These are phyloP conservation scores for Stemphylium beticola DNA, from an alignment of 2,329 filamentous ascomycete species.

Conservation along the genomic window DNA sequence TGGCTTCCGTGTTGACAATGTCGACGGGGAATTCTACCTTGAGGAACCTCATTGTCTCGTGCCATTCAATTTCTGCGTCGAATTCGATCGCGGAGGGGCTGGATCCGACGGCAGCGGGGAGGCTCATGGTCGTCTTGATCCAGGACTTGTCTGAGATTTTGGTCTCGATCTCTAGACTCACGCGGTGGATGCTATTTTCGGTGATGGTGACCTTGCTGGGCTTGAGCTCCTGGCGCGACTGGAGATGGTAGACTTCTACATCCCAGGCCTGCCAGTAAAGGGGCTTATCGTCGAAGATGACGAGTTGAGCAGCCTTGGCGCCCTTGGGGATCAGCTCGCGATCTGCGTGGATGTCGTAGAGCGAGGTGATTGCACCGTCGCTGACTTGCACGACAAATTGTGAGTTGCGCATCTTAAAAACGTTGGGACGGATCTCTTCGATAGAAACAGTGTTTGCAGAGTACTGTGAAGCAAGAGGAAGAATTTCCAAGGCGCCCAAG, in stretches of 20 bases:
- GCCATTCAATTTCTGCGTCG: constrained; percentile 90
- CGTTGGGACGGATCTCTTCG: constrained; percentile 61
- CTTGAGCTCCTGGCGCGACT: constrained; percentile 78
- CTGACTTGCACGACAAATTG: constrained; percentile 76
- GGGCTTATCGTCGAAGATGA: constrained; percentile 96
- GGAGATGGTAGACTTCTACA: constrained; percentile 93
- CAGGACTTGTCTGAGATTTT: constrained; percentile 87
- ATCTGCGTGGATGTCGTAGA: constrained; percentile 74
- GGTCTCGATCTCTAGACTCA: constrained; percentile 82
- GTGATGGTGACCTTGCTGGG: constrained; percentile 72
- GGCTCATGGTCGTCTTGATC: constrained; percentile 82
- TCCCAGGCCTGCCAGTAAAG: constrained; percentile 99
- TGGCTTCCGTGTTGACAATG: constrained; percentile 87
- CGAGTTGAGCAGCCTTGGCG: constrained; percentile 84
- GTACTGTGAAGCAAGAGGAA: constrained; percentile 33
- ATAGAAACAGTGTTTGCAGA: constrained; percentile 52
- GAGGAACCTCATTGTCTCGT: constrained; percentile 95
- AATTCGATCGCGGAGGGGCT: constrained; percentile 76
- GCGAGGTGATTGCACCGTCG: constrained; percentile 79
- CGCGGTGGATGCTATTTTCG: constrained; percentile 74
- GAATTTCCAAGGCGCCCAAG: constrained; percentile 51
- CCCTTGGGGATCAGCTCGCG: constrained; percentile 78
- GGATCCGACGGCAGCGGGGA: constrained; percentile 71
- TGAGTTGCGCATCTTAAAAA: constrained; percentile 81
- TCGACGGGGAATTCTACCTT: constrained; percentile 98